Conservation (phyloP, 2,329 filamentous ascomycete genomes). For the Juglanconis juglandina region DNA sequence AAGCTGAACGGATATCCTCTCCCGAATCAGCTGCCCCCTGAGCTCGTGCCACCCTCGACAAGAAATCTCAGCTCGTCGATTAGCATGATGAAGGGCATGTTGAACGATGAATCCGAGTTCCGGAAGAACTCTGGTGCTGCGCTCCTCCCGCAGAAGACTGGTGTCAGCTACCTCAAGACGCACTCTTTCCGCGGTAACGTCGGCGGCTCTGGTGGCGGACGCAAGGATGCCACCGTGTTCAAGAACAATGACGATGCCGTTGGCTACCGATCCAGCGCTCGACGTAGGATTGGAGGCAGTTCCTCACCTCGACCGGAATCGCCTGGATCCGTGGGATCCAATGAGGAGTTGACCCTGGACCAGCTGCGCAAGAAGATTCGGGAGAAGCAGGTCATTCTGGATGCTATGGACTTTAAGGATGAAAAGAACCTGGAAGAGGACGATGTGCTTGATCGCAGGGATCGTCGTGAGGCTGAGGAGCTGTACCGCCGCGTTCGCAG, state of each 20-base stretch:
- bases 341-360: slow-evolving; percentile 80
- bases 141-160: slow-evolving; percentile 89
- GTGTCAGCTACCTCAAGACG: slow-evolving; percentile 96
- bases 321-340: slow-evolving; percentile 64
- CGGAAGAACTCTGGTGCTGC: slow-evolving; percentile 87
- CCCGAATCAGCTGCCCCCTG: slow-evolving; percentile 80
- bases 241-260: slow-evolving; percentile 93
- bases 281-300: slow-evolving; percentile 72
- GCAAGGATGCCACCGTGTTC: slow-evolving; percentile 94
- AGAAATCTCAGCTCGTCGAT: slow-evolving; percentile 91
- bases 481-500: slow-evolving; percentile 88
- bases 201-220: slow-evolving; percentile 54
- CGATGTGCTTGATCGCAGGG: slow-evolving; percentile 83
- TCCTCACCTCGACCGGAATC: slow-evolving; percentile 77
- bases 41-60: slow-evolving; percentile 91
- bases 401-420: slow-evolving; percentile 95
- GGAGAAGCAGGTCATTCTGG: slow-evolving; percentile 89
- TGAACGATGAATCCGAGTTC: slow-evolving; percentile 84
- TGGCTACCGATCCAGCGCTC: slow-evolving; percentile 90
- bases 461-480: slow-evolving; percentile 88
- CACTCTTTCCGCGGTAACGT: slow-evolving; percentile 76
- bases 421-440: slow-evolving; percentile 88
- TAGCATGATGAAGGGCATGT: slow-evolving; percentile 83
- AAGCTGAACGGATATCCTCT: slow-evolving; percentile 95
- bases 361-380: slow-evolving; percentile 89